phyloP scores from a whole-genome alignment of 2,329 filamentous ascomycete genomes.

The Colletotrichum australisinense region DNA sequence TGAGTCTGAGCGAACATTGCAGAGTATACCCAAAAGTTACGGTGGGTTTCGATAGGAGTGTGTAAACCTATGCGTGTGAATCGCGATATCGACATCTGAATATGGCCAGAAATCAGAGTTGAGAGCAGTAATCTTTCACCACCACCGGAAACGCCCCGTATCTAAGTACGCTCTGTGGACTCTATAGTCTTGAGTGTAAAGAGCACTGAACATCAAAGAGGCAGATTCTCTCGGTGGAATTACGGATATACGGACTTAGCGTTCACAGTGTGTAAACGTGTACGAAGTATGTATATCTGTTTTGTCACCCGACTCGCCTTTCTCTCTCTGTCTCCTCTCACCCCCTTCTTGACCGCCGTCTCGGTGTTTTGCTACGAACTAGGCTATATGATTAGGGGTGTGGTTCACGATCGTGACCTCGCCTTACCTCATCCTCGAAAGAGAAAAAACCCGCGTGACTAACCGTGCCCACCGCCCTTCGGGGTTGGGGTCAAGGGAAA shows the following conservation, averaged over 20 bases:
- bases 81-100: background rate
- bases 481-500: background rate
- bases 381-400: background rate
- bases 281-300: background rate
- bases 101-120: background rate
- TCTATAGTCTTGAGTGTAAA: too few species aligned
- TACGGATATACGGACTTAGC: background rate
- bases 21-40: too few species aligned
- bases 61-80: background rate
- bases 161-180: background rate
- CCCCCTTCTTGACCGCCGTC: background rate
- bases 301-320: background rate
- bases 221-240: background rate
- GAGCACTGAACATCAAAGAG: too few species aligned
- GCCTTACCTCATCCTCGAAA: background rate
- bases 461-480: background rate
- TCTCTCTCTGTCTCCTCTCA: background rate
- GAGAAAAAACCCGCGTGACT: background rate
- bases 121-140: background rate
- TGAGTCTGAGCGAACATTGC: too few species aligned
- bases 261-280: background rate
- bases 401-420: background rate
- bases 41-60: background rate
- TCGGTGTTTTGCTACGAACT: background rate
- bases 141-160: background rate